Evolutionary conservation across 306 rosid genomes (phyloP).

Genomic region (Amphicarpaea edgeworthii): DNA sequence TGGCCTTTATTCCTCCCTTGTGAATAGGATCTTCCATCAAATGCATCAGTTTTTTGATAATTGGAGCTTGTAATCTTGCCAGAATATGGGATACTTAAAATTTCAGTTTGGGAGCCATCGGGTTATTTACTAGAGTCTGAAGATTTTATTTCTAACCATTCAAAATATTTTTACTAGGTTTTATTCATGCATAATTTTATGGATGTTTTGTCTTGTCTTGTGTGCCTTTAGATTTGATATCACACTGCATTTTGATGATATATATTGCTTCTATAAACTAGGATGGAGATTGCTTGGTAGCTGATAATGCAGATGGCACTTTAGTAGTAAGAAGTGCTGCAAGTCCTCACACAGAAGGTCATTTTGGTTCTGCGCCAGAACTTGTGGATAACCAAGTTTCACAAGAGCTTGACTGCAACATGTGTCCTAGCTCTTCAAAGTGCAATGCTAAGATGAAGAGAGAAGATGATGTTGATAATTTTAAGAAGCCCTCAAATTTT

Average conservation of each 20-base stretch:
- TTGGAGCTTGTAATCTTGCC: slow-evolving; percentile 22
- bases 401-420: slow-evolving; percentile 55
- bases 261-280: slow-evolving; percentile 58
- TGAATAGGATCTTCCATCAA: slow-evolving; percentile 12
- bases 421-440: slow-evolving; percentile 49
- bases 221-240: slow-evolving; percentile 43
- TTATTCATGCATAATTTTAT: slow-evolving; percentile 23
- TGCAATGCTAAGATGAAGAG: slow-evolving; percentile 56
- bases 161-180: slow-evolving; percentile 38
- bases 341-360: slow-evolving; percentile 55
- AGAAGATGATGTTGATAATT: slow-evolving; percentile 59
- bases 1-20: neutral
- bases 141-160: slow-evolving; percentile 4
- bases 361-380: slow-evolving; percentile 53
- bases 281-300: slow-evolving; percentile 60
- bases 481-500: slow-evolving; percentile 51
- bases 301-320: slow-evolving; percentile 45
- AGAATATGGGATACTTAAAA: slow-evolving; percentile 28
- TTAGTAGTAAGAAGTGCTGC: slow-evolving; percentile 49
- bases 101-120: slow-evolving; percentile 30
- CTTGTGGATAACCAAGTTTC: slow-evolving; percentile 53
- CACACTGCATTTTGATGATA: slow-evolving; percentile 48
- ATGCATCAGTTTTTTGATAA: slow-evolving; percentile 9
- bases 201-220: slow-evolving; percentile 25
- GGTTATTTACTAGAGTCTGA: slow-evolving; percentile 8